Percentiles rank a stretch among this genome's conserved stretches.
Conservation (phyloP, 345 rosid species). For the Fremontodendron californicum region DNA sequence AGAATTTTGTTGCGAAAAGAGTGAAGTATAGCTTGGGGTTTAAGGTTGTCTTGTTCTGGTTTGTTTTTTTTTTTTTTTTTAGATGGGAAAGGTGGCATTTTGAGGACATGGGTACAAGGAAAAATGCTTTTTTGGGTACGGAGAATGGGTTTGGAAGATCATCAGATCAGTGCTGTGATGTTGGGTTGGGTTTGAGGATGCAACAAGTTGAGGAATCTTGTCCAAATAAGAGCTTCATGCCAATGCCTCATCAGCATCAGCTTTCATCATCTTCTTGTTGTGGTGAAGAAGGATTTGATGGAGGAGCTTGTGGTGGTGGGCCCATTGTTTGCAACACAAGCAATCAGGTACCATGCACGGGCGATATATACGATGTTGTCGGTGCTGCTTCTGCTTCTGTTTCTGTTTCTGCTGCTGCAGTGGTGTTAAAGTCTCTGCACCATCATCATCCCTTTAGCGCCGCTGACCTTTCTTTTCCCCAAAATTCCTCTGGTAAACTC, state of each 20-base stretch:
- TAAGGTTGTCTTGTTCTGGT: constrained; percentile 22
- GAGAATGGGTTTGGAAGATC: constrained; percentile 22
- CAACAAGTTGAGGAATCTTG: constrained; percentile 21
- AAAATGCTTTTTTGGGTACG: constrained; percentile 22
- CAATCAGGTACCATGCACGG: constrained; percentile 35
- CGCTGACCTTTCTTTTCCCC: constrained; percentile 32
- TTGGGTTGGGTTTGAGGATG: constrained; percentile 49
- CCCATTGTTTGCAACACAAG: constrained; percentile 40
- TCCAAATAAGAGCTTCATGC: constrained; percentile 27
- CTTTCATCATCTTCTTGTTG: constrained; percentile 18
- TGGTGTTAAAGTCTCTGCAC: constrained; percentile 23
- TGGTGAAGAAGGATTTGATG: constrained; percentile 22
- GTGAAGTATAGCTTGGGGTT: constrained; percentile 14
- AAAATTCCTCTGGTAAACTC: constrained; percentile 42
- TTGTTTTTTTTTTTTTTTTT: not conserved
- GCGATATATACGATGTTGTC: constrained; percentile 41
- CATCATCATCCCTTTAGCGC: constrained; percentile 11
- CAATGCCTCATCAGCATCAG: constrained; percentile 27
- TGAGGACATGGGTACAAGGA: constrained; percentile 23
- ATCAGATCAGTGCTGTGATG: constrained; percentile 22
- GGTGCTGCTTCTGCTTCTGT: constrained; percentile 25
- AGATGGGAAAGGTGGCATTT: constrained; percentile 18
- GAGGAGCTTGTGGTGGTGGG: constrained; percentile 26
- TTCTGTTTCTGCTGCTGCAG: constrained; percentile 20
- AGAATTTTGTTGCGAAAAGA: constrained; percentile 2